Percentiles rank a stretch among this genome's conserved stretches.
These are phyloP conservation scores for Saprolegnia parasitica DNA, from an alignment of 352 stramenopile species.

Conservation along the genomic window DNA sequence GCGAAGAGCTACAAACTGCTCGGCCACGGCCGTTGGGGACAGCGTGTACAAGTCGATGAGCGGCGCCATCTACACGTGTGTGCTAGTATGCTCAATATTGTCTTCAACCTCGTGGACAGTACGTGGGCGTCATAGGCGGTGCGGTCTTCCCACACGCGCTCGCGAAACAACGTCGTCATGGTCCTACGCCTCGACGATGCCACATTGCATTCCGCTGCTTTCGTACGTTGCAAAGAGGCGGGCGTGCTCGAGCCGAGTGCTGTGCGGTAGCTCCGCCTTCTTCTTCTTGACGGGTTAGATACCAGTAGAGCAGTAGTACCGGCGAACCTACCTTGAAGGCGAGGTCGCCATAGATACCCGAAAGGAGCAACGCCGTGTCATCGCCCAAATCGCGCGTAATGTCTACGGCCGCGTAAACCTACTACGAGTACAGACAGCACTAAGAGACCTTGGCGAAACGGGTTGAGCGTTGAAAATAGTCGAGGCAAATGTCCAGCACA, in stretches of 20 bases:
- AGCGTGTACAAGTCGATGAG: neutral
- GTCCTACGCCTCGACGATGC: neutral
- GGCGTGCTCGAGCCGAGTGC: neutral
- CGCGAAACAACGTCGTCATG: neutral
- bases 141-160: neutral
- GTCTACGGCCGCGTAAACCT: neutral
- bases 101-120: neutral
- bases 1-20: neutral
- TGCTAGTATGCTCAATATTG: neutral
- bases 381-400: neutral
- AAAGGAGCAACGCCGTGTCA: neutral
- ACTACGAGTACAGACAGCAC: neutral
- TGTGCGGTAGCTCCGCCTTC: neutral
- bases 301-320: neutral
- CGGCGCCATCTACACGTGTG: neutral
- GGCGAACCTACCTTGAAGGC: constrained; percentile 13
- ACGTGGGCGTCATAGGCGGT: neutral
- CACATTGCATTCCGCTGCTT: neutral
- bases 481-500: constrained; percentile 82
- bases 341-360: constrained; percentile 10
- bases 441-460: constrained; percentile 57
- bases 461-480: constrained; percentile 89
- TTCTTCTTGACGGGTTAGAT: neutral
- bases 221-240: constrained; percentile 1
- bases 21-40: neutral